phyloP scores from a whole-genome alignment of 2,329 filamentous ascomycete genomes.

The Trichoderma arundinaceum region DNA sequence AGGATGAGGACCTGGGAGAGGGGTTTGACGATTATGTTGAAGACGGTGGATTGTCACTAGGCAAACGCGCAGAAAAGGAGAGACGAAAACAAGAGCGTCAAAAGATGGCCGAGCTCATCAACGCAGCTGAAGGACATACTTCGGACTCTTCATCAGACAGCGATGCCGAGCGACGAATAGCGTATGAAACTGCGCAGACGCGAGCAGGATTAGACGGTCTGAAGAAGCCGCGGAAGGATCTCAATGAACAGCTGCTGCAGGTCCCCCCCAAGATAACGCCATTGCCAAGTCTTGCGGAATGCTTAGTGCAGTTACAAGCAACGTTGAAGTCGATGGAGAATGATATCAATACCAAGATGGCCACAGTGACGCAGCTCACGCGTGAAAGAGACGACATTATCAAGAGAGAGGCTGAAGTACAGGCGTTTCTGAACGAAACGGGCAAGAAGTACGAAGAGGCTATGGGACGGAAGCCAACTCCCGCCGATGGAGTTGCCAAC shows the following conservation, averaged over 20 bases:
- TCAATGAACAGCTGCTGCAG: conserved; percentile 51
- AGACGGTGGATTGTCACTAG: conserved; percentile 79
- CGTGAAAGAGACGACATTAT: conserved; percentile 71
- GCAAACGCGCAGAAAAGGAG: conserved; percentile 78
- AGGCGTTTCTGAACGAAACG: conserved; percentile 78
- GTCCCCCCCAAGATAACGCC: conserved; percentile 78
- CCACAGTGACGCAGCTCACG: conserved; percentile 68
- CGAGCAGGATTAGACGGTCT: conserved; percentile 82
- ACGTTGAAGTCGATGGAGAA: conserved; percentile 68
- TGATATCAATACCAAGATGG: conserved; percentile 64
- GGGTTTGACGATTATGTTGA: conserved; percentile 92
- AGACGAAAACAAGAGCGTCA: conserved; percentile 68
- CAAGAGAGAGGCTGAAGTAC: conserved; percentile 77
- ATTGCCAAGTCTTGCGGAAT: conserved; percentile 73
- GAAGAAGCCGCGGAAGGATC: conserved; percentile 44
- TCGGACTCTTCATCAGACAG: conserved; percentile 71
- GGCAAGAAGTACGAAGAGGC: conserved; percentile 66
- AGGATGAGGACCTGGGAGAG: conserved; percentile 92
- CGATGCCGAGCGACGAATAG: conserved; percentile 73
- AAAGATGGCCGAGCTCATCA: conserved; percentile 84
- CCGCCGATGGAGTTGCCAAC: conserved; percentile 34
- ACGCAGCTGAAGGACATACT: conserved; percentile 72
- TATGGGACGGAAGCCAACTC: conserved; percentile 41
- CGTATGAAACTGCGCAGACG: conserved; percentile 87
- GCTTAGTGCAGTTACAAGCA: conserved; percentile 66